Evolutionary conservation across 495 filamentous ascomycete species (phyloP).

Genomic region (Immersiella caudata): DNA sequence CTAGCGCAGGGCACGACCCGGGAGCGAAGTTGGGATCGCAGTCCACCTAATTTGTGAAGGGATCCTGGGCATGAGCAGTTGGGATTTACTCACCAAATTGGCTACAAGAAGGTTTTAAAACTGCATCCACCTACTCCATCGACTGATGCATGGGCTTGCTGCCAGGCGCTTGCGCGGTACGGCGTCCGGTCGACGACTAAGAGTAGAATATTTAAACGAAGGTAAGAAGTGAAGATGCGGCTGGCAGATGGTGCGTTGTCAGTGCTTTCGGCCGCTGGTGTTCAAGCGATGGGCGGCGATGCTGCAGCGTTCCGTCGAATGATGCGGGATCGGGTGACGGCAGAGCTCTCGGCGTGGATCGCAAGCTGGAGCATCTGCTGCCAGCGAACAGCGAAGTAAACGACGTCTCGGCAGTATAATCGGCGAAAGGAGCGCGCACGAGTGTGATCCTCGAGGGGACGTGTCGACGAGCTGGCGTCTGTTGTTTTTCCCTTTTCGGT

Average conservation of each 20-base stretch:
- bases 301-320: conserved; percentile 32
- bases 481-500: neutral
- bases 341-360: conserved; percentile 4
- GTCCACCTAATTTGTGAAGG: neutral
- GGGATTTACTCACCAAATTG: neutral
- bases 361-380: neutral
- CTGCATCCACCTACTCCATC: conserved; percentile 24
- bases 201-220: neutral
- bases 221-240: conserved; percentile 1
- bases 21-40: neutral
- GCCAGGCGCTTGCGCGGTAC: neutral
- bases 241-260: neutral
- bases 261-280: neutral
- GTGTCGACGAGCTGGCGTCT: conserved; percentile 23
- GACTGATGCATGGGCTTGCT: conserved; percentile 9
- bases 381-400: neutral
- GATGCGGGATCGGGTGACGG: conserved; percentile 21
- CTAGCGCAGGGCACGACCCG: neutral
- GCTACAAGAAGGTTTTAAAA: conserved; percentile 20
- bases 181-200: neutral
- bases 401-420: neutral
- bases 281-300: conserved; percentile 22
- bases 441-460: conserved; percentile 4
- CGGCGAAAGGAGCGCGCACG: conserved; percentile 8
- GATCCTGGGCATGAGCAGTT: conserved; percentile 9